phyloP scores from a whole-genome alignment of 2,329 filamentous ascomycete genomes.

The Aspergillus aculeatus region DNA sequence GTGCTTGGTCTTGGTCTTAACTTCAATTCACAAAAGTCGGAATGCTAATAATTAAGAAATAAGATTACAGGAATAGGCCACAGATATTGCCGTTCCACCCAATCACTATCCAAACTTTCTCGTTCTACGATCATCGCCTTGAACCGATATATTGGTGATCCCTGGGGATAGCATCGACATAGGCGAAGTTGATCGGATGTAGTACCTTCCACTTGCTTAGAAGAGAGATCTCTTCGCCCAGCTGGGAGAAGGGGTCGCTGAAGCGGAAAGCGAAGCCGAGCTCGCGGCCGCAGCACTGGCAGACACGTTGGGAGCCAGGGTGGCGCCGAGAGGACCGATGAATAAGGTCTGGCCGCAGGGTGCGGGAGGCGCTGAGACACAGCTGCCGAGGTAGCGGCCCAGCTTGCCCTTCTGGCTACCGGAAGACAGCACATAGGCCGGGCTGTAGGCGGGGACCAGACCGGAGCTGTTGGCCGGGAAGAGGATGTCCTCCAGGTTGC shows the following conservation, averaged over 20 bases:
- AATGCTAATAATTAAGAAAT: not conserved
- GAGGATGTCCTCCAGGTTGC: constrained; percentile 13
- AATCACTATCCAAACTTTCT: not conserved
- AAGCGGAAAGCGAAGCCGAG: constrained; percentile 7
- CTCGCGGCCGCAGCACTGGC: constrained; percentile 8
- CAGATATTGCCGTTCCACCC: constrained; percentile 1
- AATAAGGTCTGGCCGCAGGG: constrained; percentile 23
- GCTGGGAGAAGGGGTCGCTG: constrained; percentile 4
- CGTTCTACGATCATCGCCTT: not conserved
- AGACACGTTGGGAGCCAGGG: constrained; percentile 11
- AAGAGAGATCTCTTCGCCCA: constrained; percentile 1
- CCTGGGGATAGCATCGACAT: not conserved
- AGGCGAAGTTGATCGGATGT: not conserved
- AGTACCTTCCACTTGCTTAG: not conserved
- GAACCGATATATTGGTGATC: not conserved
- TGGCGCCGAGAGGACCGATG: constrained; percentile 26
- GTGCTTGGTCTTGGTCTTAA: not conserved
- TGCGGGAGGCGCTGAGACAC: constrained; percentile 21
- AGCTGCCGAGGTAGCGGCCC: constrained; percentile 23
- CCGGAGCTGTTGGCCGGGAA: constrained; percentile 24
- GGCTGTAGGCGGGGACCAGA: constrained; percentile 25
- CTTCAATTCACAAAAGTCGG: not conserved
- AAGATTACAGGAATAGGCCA: not conserved
- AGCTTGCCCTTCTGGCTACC: constrained; percentile 24
- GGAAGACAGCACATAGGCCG: constrained; percentile 21